Conservation (phyloP, 2,329 filamentous ascomycete genomes). For the Colletotrichum caudatum region DNA sequence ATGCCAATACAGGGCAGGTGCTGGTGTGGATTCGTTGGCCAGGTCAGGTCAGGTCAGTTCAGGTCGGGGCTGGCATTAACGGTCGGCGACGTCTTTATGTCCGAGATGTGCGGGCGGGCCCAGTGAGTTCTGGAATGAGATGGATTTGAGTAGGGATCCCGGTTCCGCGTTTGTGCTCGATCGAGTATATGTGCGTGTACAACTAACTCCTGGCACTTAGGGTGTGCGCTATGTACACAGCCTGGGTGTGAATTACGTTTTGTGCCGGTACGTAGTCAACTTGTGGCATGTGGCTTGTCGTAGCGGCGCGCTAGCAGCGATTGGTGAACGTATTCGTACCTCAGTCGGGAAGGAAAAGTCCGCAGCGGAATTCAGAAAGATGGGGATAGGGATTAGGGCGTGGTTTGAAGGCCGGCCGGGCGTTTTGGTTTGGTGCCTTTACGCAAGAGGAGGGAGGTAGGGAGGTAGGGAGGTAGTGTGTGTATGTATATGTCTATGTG, state of each 20-base stretch:
- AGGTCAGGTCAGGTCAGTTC: background rate
- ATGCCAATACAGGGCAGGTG: constrained; percentile 6
- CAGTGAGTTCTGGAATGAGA: constrained; percentile 22
- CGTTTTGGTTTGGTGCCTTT: background rate
- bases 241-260: background rate
- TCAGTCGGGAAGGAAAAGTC: constrained; percentile 15
- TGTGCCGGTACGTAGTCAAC: constrained; percentile 14
- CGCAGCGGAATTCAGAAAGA: constrained; percentile 37
- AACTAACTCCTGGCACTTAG: background rate
- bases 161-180: constrained; percentile 31
- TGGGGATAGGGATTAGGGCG: constrained; percentile 32
- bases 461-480: too few relatives aligned
- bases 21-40: constrained; percentile 16
- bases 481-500: background rate
- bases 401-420: constrained; percentile 29
- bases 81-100: constrained; percentile 56
- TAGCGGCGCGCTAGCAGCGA: constrained; percentile 29
- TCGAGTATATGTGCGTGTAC: background rate
- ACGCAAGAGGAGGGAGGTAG: too few relatives aligned
- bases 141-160: constrained; percentile 27
- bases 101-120: constrained; percentile 49
- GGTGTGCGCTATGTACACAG: background rate
- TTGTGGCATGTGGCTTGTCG: constrained; percentile 31
- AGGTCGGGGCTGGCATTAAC: constrained; percentile 39
- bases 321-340: constrained; percentile 11